Conservation (phyloP, 306 rosid species). For the Cicer yamashitae region DNA sequence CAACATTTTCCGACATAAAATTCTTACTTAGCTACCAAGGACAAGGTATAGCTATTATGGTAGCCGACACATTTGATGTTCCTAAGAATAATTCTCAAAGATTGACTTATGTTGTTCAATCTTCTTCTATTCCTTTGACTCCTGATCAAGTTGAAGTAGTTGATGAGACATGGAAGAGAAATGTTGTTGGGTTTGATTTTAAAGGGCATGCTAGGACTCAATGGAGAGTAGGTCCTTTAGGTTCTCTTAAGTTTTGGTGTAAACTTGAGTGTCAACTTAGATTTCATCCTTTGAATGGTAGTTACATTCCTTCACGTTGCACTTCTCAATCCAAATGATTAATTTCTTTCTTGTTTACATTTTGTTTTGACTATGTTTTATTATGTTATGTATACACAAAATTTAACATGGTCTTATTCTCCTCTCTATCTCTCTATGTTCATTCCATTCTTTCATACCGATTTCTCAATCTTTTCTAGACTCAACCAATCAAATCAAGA, state of each 20-base stretch:
- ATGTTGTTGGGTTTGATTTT: constrained; percentile 55
- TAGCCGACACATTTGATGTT: constrained; percentile 57
- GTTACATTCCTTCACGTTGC: constrained; percentile 59
- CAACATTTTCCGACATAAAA: constrained; percentile 62
- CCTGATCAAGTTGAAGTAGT: constrained; percentile 59
- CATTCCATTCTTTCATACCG: no score
- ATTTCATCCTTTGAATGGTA: constrained; percentile 68
- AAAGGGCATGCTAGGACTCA: constrained; percentile 60
- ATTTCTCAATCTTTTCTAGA: no score
- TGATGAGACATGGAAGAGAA: constrained; percentile 55
- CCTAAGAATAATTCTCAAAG: constrained; percentile 55
- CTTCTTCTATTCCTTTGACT: constrained; percentile 59
- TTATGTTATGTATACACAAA: constrained; percentile 12
- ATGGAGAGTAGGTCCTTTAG: constrained; percentile 71
- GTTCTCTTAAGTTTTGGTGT: constrained; percentile 65
- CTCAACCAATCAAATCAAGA: no score
- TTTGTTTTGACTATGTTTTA: constrained; percentile 30
- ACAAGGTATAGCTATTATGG: constrained; percentile 52
- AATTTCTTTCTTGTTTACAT: background rate
- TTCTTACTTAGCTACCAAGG: constrained; percentile 64
- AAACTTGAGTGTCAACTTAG: constrained; percentile 64
- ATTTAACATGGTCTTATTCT: constrained; percentile 20
- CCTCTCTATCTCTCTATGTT: background rate
- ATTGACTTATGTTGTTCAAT: constrained; percentile 55
- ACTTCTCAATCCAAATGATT: constrained; percentile 63